These are phyloP conservation scores for Cryphonectria nitschkei DNA, from an alignment of 2,329 filamentous ascomycete species.

Conservation along the genomic window DNA sequence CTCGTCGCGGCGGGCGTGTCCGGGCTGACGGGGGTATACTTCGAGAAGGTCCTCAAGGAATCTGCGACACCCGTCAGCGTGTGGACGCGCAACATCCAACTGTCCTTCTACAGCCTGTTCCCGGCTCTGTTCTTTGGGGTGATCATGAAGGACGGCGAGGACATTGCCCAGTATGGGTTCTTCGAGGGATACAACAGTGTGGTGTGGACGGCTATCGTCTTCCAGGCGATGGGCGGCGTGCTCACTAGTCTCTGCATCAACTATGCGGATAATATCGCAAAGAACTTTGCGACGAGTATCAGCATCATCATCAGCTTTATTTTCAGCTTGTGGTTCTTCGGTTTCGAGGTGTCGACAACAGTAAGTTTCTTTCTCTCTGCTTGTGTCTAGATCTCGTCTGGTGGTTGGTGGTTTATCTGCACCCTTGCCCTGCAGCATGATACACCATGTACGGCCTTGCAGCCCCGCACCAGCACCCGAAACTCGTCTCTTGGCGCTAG, in stretches of 20 bases:
- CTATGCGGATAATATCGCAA: conserved; percentile 86
- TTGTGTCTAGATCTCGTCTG: conserved; percentile 3
- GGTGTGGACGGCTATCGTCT: conserved; percentile 82
- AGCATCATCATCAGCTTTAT: conserved; percentile 88
- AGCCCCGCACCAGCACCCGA: not conserved
- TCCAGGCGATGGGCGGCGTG: conserved; percentile 84
- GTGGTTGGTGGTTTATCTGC: not conserved
- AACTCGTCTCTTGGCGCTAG: not conserved
- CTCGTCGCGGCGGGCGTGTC: conserved; percentile 78
- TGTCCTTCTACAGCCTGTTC: conserved; percentile 92
- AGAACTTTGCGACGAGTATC: conserved; percentile 91
- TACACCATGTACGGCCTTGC: not conserved
- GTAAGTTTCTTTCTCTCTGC: conserved; percentile 53
- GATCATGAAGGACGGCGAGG: conserved; percentile 81
- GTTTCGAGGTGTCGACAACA: conserved; percentile 71
- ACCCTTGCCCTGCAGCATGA: not conserved
- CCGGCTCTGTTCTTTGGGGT: conserved; percentile 87
- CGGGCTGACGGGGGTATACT: conserved; percentile 82
- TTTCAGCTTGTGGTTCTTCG: conserved; percentile 83
- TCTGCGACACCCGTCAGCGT: conserved; percentile 75
- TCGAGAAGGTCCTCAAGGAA: conserved; percentile 91
- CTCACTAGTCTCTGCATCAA: conserved; percentile 82
- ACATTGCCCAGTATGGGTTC: conserved; percentile 83
- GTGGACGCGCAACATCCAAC: conserved; percentile 93
- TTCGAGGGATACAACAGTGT: conserved; percentile 93